phyloP scores from a whole-genome alignment of 768 basidiomycete species.

The Lactarius akahatsu region DNA sequence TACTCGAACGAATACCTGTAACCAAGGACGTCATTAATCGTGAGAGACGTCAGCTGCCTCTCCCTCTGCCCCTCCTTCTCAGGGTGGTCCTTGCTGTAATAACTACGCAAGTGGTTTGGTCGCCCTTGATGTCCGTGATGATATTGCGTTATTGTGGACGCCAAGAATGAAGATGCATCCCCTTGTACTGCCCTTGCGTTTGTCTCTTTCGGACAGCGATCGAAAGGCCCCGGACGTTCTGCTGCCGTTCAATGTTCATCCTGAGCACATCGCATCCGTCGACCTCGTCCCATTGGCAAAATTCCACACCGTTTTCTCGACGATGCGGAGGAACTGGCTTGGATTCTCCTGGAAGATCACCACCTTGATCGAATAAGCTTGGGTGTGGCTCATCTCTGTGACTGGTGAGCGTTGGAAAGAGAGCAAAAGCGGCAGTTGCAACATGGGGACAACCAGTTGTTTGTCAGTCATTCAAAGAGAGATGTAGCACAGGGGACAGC shows the following conservation, averaged over 20 bases:
- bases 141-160: constrained; percentile 43
- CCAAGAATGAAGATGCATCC: constrained; percentile 39
- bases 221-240: constrained; percentile 43
- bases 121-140: constrained; percentile 34
- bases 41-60: constrained; percentile 64
- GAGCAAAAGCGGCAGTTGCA: no score
- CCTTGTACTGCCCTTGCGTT: constrained; percentile 28
- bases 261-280: constrained; percentile 33
- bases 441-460: no score
- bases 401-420: no score
- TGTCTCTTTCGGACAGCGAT: constrained; percentile 32
- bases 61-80: constrained; percentile 50
- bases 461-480: no score
- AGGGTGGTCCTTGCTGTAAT: background rate
- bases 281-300: constrained; percentile 35
- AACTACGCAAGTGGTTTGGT: constrained; percentile 8
- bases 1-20: background rate
- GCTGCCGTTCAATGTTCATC: constrained; percentile 36
- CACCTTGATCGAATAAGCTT: constrained; percentile 19
- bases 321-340: constrained; percentile 34
- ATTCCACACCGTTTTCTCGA: constrained; percentile 39
- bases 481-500: no score
- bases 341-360: constrained; percentile 29
- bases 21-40: background rate
- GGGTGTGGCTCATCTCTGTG: constrained; percentile 20